Evolutionary conservation across 2,329 filamentous ascomycete genomes (phyloP).

Genomic region (Ceratocystis lukuohia): DNA sequence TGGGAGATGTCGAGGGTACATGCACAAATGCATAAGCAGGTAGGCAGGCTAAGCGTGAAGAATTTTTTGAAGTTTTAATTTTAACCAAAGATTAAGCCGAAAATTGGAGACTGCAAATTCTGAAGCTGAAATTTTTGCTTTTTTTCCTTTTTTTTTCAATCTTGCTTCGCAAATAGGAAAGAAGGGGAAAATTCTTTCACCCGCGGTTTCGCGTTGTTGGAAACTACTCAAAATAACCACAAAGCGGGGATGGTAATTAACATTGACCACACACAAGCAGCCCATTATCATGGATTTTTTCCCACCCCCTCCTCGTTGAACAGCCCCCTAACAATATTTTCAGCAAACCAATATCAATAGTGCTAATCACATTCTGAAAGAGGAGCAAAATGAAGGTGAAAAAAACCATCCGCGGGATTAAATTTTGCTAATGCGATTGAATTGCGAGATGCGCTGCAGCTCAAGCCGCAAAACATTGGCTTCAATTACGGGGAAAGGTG

Average conservation of each 20-base stretch:
- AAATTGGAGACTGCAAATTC: not conserved
- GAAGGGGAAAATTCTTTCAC: not conserved
- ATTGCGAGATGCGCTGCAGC: not conserved
- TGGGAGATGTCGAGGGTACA: too few relatives aligned
- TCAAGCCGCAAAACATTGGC: not conserved
- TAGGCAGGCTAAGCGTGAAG: not conserved
- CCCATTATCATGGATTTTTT: too few relatives aligned
- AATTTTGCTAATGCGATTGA: not conserved
- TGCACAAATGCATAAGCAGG: not conserved
- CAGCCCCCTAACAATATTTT: too few relatives aligned
- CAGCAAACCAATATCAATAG: too few relatives aligned
- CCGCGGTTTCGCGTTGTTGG: not conserved
- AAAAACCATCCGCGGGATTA: not conserved
- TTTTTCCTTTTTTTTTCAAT: not conserved
- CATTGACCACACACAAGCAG: too few relatives aligned
- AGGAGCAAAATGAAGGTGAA: not conserved
- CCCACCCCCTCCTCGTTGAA: too few relatives aligned
- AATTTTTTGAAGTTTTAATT: not conserved
- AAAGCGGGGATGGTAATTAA: not conserved
- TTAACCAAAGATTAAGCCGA: not conserved
- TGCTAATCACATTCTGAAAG: not conserved
- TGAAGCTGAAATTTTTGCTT: not conserved
- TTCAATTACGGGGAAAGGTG: constrained; percentile 7
- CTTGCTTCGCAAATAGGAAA: not conserved
- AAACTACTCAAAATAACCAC: not conserved